Base-by-base conservation (phyloP, 805 yeast species). In the Candida koratica region DNA sequence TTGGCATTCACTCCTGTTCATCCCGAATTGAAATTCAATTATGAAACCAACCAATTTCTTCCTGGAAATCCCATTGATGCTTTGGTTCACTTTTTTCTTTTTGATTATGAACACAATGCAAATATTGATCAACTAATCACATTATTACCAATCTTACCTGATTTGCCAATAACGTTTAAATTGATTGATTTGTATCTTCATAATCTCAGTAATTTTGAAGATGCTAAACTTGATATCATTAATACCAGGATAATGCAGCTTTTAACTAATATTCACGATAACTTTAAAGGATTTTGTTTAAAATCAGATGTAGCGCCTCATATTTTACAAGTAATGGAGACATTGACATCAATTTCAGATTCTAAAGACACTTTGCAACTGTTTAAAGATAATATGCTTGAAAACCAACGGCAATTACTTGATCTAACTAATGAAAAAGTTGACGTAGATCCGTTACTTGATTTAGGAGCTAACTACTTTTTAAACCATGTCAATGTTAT, bases 61-160 rank as follows among this genome's bases (percentile, higher is more conserved):
- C 67, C 73, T 15, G 85, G 85, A n/a, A 43, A 41, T 13, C 54
- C 85, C 0, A 51, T 75, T 8, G 96, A 88, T 55, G 74, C 88
- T 30, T 67, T 88, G 24, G 76, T 89, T 38, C 97, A 89, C 58
- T 73, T 84, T 3, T 63, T 85, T 17, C 54, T 87, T 11, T 65
- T 64, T 37, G 47, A 49, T 19, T 42, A 44, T 12, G 43, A 51
- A 24, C 38, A 44, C 39, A 28, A 41, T 38, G 15, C 25, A 39
- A 12, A 42, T 12, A 37, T 56, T 34, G 22, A 38, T 46, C 49
- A 51, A 17, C 36, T 51, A n/a, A 47, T 55, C 17, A 42, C 49
- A 12, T 52, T 55, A 4, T 43, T 67, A 28, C 73, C 73, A 0
- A 41, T 67, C 13, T 49, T 63, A 27, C 62, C 70, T 6, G 46